Evolutionary conservation across 441 rosid species (phyloP).

Genomic region (Jatropha multifida): DNA sequence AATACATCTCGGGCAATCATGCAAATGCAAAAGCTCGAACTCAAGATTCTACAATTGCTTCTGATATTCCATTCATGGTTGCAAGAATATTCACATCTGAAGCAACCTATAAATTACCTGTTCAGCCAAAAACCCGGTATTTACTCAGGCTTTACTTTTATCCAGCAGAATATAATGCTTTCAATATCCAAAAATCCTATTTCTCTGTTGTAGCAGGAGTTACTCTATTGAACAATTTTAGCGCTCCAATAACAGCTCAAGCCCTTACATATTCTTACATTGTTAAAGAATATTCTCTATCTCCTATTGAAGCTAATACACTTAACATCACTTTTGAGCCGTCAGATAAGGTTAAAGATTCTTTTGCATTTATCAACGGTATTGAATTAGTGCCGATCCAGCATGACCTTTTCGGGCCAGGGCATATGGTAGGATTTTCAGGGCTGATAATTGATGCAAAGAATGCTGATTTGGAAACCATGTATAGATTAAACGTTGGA

Average conservation of each 20-base stretch:
- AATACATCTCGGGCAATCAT: conserved; percentile 32
- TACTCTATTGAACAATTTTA: conserved; percentile 56
- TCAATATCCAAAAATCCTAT: conserved; percentile 45
- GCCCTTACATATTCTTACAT: conserved; percentile 60
- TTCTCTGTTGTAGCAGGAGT: conserved; percentile 50
- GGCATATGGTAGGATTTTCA: conserved; percentile 44
- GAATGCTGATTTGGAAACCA: conserved; percentile 41
- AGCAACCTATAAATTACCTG: conserved; percentile 44
- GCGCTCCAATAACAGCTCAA: conserved; percentile 57
- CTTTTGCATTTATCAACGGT: conserved; percentile 67
- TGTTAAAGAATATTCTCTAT: conserved; percentile 51
- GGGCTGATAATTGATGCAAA: conserved; percentile 33
- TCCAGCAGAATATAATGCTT: conserved; percentile 45
- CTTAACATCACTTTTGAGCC: conserved; percentile 51
- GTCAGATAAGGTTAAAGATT: conserved; percentile 29
- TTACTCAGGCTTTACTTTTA: conserved; percentile 54
- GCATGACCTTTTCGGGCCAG: conserved; percentile 42
- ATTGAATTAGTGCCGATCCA: conserved; percentile 55
- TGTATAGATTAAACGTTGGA: conserved; percentile 60
- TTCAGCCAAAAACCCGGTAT: conserved; percentile 34
- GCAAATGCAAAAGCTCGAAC: conserved; percentile 32
- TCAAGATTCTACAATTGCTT: conserved; percentile 58
- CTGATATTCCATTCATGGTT: conserved; percentile 58
- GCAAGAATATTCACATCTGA: conserved; percentile 57
- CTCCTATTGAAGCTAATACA: conserved; percentile 28